Conservation (phyloP, 1,284 basidiomycete species). For the Cerioporus squamosus region DNA sequence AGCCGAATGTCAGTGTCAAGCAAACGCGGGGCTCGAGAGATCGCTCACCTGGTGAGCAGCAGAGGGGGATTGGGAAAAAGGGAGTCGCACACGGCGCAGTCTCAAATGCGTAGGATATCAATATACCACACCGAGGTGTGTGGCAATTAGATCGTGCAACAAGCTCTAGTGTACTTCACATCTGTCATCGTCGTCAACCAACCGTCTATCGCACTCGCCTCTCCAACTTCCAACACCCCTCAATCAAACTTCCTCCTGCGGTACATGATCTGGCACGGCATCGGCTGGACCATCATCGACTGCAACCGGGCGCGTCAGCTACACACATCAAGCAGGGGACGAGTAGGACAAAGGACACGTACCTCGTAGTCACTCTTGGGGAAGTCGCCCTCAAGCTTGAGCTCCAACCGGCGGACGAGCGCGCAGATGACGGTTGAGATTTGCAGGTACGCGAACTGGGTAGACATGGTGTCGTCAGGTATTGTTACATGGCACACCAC, state of each 20-base stretch:
- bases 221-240: not conserved
- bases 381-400: slow-evolving; percentile 70
- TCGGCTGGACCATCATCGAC: slow-evolving; percentile 38
- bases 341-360: slow-evolving; percentile 36
- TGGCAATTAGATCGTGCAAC: too few relatives aligned
- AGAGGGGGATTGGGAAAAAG: too few relatives aligned
- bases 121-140: too few relatives aligned
- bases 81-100: too few relatives aligned
- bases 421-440: slow-evolving; percentile 85
- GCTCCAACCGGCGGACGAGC: slow-evolving; percentile 78
- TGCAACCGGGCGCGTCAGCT: slow-evolving; percentile 1
- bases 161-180: too few relatives aligned
- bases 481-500: slow-evolving; percentile 8
- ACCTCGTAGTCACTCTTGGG: slow-evolving; percentile 92
- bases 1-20: too few relatives aligned
- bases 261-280: slow-evolving; percentile 44
- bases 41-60: too few relatives aligned
- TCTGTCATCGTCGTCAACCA: too few relatives aligned
- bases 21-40: too few relatives aligned
- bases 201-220: not conserved
- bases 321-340: not conserved
- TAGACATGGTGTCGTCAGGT: not conserved
- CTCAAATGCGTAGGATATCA: too few relatives aligned
- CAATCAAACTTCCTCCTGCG: slow-evolving; percentile 44
- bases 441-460: slow-evolving; percentile 93